These are phyloP conservation scores for Lepidium africanum DNA, from an alignment of 345 rosid genomes.

Conservation along the genomic window DNA sequence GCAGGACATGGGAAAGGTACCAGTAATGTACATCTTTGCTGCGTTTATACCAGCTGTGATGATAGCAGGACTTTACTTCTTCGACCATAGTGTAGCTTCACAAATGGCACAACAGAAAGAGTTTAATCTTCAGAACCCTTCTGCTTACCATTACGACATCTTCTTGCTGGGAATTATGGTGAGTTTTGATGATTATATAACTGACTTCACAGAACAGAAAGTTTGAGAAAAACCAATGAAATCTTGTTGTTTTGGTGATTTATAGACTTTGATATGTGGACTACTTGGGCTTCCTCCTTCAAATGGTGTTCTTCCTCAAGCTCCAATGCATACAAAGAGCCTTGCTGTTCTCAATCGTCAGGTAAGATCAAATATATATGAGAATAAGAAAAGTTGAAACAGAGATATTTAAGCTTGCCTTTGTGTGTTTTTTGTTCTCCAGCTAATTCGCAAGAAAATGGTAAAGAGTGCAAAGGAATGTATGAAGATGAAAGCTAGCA, in stretches of 20 bases:
- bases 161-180: constrained; percentile 69
- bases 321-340: constrained; percentile 90
- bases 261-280: constrained; percentile 76
- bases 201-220: background rate
- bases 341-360: constrained; percentile 70
- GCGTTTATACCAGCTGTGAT: constrained; percentile 74
- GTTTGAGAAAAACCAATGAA: background rate
- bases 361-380: constrained; percentile 26
- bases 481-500: constrained; percentile 53
- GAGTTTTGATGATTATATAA: background rate
- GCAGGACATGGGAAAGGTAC: constrained; percentile 82
- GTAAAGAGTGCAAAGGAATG: constrained; percentile 68
- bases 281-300: constrained; percentile 87
- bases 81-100: constrained; percentile 88
- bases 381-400: background rate
- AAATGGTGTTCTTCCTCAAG: constrained; percentile 86
- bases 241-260: constrained; percentile 12
- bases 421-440: constrained; percentile 1
- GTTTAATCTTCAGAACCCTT: constrained; percentile 67
- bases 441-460: constrained; percentile 68
- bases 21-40: constrained; percentile 56
- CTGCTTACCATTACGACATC: constrained; percentile 80
- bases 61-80: constrained; percentile 86
- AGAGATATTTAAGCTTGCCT: background rate
- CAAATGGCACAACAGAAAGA: constrained; percentile 85